Percentiles rank a stretch among this genome's conserved stretches.
Conservation (phyloP, 108 stramenopile genomes). For the Nannochloropsis granulata region DNA sequence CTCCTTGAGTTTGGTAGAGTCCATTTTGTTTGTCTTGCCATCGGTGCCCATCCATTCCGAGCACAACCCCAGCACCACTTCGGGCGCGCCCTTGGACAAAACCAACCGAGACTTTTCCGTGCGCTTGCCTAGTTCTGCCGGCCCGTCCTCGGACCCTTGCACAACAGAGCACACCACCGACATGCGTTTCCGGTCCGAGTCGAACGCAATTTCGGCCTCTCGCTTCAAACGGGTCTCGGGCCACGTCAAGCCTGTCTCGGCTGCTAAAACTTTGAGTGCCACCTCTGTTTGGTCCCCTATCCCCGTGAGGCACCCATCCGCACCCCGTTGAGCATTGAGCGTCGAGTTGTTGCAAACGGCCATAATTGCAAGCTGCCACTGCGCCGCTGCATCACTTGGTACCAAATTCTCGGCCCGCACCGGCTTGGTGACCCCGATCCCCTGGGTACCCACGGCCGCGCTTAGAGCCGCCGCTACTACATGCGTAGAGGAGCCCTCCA, state of each 20-base stretch:
- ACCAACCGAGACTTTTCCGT: neutral
- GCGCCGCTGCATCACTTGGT: neutral
- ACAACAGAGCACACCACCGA: neutral
- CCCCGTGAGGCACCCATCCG: neutral
- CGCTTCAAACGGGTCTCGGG: neutral
- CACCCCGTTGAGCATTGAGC: neutral
- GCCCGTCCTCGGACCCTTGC: neutral
- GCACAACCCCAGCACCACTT: neutral
- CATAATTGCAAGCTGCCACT: neutral
- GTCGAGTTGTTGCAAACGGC: neutral
- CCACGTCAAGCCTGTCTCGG: neutral
- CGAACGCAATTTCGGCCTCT: neutral
- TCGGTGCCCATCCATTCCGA: neutral
- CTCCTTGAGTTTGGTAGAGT: neutral
- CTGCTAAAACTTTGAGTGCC: neutral
- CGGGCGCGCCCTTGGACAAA: neutral
- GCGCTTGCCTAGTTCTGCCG: neutral
- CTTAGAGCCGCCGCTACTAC: neutral
- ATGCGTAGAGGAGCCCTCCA: neutral
- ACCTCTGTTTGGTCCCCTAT: neutral
- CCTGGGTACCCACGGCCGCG: neutral
- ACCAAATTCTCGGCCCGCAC: neutral
- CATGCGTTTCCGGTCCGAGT: neutral
- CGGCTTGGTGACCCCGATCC: neutral
- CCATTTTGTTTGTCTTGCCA: neutral